phyloP scores from a whole-genome alignment of 2,329 filamentous ascomycete species.

The Alternaria gansuensis region DNA sequence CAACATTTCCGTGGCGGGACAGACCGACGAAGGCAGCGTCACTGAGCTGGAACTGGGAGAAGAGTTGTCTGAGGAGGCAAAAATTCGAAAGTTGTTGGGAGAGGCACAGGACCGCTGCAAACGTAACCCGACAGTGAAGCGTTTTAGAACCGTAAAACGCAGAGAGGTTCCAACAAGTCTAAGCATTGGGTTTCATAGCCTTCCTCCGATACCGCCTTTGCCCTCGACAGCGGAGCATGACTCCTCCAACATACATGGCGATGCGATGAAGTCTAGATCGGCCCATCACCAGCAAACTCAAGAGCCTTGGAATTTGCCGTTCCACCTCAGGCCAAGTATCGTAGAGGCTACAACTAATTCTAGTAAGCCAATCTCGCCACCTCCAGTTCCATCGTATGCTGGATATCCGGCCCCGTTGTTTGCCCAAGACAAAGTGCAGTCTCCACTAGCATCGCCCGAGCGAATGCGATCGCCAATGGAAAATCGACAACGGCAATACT shows the following conservation, averaged over 20 bases:
- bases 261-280: background rate
- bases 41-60: conserved; percentile 31
- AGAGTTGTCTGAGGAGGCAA: conserved; percentile 26
- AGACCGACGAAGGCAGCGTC: conserved; percentile 31
- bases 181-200: conserved; percentile 2
- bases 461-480: conserved; percentile 9
- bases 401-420: conserved; percentile 4
- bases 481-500: conserved; percentile 11
- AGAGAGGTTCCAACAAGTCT: conserved; percentile 13
- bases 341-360: background rate
- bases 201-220: conserved; percentile 9
- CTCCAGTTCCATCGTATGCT: background rate
- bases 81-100: conserved; percentile 35
- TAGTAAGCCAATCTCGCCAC: background rate
- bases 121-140: conserved; percentile 33
- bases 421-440: conserved; percentile 4
- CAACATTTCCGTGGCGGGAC: conserved; percentile 17
- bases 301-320: conserved; percentile 18
- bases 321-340: background rate
- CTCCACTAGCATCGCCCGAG: background rate
- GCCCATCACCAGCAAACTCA: conserved; percentile 8
- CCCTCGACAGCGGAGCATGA: background rate
- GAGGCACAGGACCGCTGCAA: conserved; percentile 34
- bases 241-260: background rate
- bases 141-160: conserved; percentile 30